A percentile compares a stretch with the other conserved stretches of the same genome.
Conservation (phyloP, 768 basidiomycete genomes). For the Lactarius trivialis region DNA sequence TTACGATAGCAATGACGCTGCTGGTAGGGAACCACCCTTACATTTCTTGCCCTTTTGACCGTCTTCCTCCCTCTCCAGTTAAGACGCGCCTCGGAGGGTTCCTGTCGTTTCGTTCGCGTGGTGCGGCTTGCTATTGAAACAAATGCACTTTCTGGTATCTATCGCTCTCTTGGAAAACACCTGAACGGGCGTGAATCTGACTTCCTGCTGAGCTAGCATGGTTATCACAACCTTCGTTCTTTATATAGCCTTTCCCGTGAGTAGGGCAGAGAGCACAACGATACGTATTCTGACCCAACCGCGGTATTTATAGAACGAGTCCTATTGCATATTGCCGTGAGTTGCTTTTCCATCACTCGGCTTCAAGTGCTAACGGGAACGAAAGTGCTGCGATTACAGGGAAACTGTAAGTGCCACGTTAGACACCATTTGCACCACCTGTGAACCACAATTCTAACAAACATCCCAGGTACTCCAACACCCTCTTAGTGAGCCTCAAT, state of each 20-base stretch:
- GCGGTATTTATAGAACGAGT: not conserved
- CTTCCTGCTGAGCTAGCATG: not conserved
- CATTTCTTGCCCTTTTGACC: not conserved
- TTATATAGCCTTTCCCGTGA: constrained; percentile 7
- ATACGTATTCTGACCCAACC: not conserved
- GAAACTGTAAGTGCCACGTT: constrained; percentile 14
- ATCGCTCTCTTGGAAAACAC: not conserved
- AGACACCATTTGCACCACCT: not conserved
- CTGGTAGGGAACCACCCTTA: constrained; percentile 1
- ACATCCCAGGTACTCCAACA: constrained; percentile 22
- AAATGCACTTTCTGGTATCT: constrained; percentile 21
- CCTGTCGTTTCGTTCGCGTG: constrained; percentile 17
- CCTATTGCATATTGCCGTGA: constrained; percentile 13
- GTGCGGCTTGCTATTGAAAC: constrained; percentile 27
- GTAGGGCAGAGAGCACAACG: not conserved
- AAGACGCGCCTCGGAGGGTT: not conserved
- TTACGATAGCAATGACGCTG: constrained; percentile 3
- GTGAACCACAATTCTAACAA: not conserved
- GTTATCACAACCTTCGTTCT: constrained; percentile 6
- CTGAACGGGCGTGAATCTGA: not conserved
- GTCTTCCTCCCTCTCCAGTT: not conserved
- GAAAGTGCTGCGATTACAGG: constrained; percentile 23
- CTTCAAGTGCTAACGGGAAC: not conserved
- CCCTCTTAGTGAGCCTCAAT: no score
- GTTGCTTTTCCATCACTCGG: not conserved